These are phyloP conservation scores for Sonneratia caseolaris DNA, from an alignment of 345 rosid genomes.

Conservation along the genomic window DNA sequence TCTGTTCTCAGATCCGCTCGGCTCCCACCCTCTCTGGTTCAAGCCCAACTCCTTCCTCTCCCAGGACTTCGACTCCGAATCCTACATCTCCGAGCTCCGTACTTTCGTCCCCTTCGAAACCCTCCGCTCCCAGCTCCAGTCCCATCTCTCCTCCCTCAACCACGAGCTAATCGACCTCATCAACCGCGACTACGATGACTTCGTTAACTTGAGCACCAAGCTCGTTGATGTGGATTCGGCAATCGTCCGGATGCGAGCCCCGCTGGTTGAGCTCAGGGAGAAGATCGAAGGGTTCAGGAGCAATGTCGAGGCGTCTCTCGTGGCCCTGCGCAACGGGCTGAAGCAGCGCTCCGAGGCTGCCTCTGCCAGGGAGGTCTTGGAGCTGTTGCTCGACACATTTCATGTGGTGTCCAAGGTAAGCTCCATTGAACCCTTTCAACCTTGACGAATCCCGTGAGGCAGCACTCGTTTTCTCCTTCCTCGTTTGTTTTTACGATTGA, in stretches of 20 bases:
- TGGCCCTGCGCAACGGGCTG: constrained; percentile 62
- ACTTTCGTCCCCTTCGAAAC: constrained; percentile 93
- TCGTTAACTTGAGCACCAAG: constrained; percentile 89
- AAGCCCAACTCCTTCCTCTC: constrained; percentile 81
- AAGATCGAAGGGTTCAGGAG: constrained; percentile 78
- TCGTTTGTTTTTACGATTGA: neutral
- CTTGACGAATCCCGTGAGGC: neutral
- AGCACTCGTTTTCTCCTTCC: neutral
- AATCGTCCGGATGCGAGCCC: constrained; percentile 95
- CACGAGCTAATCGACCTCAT: constrained; percentile 93
- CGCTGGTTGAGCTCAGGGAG: constrained; percentile 76
- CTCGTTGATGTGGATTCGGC: constrained; percentile 91
- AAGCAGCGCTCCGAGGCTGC: constrained; percentile 95
- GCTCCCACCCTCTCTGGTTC: constrained; percentile 89
- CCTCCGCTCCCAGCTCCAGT: constrained; percentile 85
- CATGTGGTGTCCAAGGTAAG: constrained; percentile 91
- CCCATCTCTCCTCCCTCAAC: constrained; percentile 79
- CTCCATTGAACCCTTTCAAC: neutral
- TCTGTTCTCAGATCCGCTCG: constrained; percentile 84
- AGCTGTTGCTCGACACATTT: constrained; percentile 79
- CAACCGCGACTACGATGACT: constrained; percentile 96
- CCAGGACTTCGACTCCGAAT: constrained; percentile 69
- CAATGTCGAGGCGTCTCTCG: constrained; percentile 56
- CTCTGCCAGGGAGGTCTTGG: constrained; percentile 74
- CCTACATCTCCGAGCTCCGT: constrained; percentile 88